phyloP scores from a whole-genome alignment of 441 rosid species.

The Pelargonium cotyledonis region DNA sequence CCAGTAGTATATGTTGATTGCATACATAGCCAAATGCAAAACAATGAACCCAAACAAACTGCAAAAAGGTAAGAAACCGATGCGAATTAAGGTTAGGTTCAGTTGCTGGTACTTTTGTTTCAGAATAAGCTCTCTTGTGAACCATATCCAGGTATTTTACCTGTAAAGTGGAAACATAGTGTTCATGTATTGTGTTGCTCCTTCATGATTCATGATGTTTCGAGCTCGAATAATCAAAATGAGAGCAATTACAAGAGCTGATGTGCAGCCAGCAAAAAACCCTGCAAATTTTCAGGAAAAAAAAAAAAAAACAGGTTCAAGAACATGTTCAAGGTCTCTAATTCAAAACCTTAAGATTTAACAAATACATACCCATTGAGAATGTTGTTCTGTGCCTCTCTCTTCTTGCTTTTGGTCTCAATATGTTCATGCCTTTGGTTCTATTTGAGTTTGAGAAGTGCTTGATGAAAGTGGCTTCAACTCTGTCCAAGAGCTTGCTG shows the following conservation, averaged over 20 bases:
- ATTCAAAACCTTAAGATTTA: too few species aligned
- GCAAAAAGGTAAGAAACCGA: constrained; percentile 17
- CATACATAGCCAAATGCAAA: constrained; percentile 56
- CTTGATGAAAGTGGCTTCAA: constrained; percentile 66
- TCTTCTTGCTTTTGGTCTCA: constrained; percentile 50
- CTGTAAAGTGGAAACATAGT: constrained; percentile 5
- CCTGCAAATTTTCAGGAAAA: not conserved
- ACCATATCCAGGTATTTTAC: not conserved
- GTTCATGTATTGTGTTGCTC: not conserved
- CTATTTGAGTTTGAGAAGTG: constrained; percentile 63
- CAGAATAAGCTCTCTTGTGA: not conserved
- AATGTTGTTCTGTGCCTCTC: constrained; percentile 57
- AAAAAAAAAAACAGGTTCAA: not conserved
- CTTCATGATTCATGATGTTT: not conserved
- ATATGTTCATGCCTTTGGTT: constrained; percentile 49
- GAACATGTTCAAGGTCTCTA: not conserved
- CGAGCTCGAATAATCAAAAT: not conserved
- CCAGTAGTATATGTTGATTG: constrained; percentile 68
- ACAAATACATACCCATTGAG: constrained; percentile 29
- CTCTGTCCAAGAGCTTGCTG: constrained; percentile 55
- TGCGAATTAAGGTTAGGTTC: constrained; percentile 1
- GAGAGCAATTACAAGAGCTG: not conserved
- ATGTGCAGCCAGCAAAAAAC: not conserved
- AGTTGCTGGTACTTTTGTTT: not conserved
- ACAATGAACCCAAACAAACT: constrained; percentile 67